phyloP scores from a whole-genome alignment of 2,329 filamentous ascomycete species.

The Sphaceloma murrayae region DNA sequence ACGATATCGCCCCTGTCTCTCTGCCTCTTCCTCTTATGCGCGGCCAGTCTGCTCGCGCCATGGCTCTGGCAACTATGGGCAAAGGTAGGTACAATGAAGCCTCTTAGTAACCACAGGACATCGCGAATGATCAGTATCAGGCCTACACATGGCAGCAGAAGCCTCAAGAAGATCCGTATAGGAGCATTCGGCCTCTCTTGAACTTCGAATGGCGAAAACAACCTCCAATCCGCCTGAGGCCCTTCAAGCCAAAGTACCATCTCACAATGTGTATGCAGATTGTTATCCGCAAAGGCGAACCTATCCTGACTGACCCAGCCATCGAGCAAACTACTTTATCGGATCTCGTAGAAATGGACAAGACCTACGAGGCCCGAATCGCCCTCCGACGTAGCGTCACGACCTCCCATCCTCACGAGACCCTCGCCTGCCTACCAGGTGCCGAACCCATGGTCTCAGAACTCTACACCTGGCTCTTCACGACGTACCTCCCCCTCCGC shows the following conservation, averaged over 20 bases:
- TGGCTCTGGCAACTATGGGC: neutral
- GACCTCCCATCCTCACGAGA: slow-evolving; percentile 34
- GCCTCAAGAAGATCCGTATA: slow-evolving; percentile 27
- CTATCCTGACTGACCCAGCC: slow-evolving; percentile 31
- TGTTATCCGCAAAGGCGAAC: neutral
- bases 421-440: slow-evolving; percentile 31
- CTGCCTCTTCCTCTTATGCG: slow-evolving; percentile 1
- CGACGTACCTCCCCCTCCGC: slow-evolving; percentile 46
- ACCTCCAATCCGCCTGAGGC: slow-evolving; percentile 45
- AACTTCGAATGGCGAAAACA: slow-evolving; percentile 44
- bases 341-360: slow-evolving; percentile 51
- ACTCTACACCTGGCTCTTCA: slow-evolving; percentile 47
- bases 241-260: slow-evolving; percentile 53
- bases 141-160: too few species aligned
- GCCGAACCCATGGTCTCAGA: slow-evolving; percentile 44
- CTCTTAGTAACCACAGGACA: slow-evolving; percentile 8
- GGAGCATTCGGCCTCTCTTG: slow-evolving; percentile 37
- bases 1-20: slow-evolving; percentile 1
- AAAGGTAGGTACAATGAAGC: slow-evolving; percentile 13
- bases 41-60: neutral
- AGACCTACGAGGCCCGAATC: slow-evolving; percentile 47
- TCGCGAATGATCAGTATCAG: neutral
- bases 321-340: slow-evolving; percentile 44
- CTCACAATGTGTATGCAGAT: slow-evolving; percentile 50
- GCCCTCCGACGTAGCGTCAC: slow-evolving; percentile 42